Evolutionary conservation across 1,139 yeast genomes (phyloP), one percentile per base, ranked within the genome.

Genomic region (Tardiomyces blankii): DNA sequence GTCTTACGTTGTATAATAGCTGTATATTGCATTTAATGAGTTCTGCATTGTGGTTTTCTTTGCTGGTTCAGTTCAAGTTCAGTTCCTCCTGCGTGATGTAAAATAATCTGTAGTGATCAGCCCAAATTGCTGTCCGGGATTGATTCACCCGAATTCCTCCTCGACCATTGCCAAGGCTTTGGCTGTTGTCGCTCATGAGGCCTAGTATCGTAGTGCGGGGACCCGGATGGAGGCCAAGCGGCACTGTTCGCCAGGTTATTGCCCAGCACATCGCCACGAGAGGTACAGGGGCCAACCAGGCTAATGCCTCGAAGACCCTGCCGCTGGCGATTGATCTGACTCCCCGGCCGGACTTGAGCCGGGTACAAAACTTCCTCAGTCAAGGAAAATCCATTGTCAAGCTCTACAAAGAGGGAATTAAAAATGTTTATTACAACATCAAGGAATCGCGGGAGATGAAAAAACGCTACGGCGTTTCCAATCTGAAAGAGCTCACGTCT

Each of bases 401-500:
- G 41, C 51, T 64, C 16, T 65, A 65, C 54, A 65, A 65, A 42
- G 41, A 54, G 1, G 69, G 69, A 3, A 62, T 65, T 23, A 44
- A 47, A 18, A 63, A 63, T 44, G 64, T 63, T 1, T 65, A 67
- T 65, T 49, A 46, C 18, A 65, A 65, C 50, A 49, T 57, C 40
- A 46, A 46, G 40, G 40, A 35, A 2, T 44, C 52, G 6, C 44
- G 51, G 7, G 43, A 45, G 41, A 46, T 61, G 30, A 49, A 49
- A 42, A 23, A 18, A 13, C 39, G 46, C 43, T 54, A 54, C 43
- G 50, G 54, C 16, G 53, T 52, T 7, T 43, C 48, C 2, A 44
- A 42, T 39, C 46, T 54, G 11, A 35, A 43, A 2, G 57, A 50
- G 7, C 53, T 65, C 19, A 58, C 62, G 12, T 53, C 48, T 27